Conservation (phyloP, 2,329 filamentous ascomycete species). For the Pseudogymnoascus sp. region DNA sequence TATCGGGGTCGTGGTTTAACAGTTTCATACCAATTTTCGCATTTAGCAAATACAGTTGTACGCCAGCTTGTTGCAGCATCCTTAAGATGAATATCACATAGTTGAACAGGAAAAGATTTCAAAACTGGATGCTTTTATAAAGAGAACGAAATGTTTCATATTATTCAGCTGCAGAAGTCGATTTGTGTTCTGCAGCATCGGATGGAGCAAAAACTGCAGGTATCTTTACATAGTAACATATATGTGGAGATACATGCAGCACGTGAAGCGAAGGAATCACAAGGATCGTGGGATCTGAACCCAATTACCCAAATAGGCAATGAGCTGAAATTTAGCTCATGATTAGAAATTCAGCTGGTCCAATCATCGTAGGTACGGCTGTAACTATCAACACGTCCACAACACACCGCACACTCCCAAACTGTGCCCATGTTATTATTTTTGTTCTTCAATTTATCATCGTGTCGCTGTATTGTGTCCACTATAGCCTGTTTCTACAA, state of each 20-base stretch:
- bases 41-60: not conserved
- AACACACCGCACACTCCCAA: not conserved
- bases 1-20: not conserved
- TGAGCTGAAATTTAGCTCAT: not conserved
- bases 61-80: not conserved
- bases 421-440: not conserved
- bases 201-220: not conserved
- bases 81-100: not conserved
- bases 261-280: not conserved
- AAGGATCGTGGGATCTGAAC: not conserved
- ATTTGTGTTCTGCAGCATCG: not conserved
- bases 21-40: not conserved
- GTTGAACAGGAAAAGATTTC: not conserved
- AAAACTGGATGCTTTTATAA: not conserved
- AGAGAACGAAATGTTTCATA: not conserved
- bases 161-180: not conserved
- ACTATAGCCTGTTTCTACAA: not conserved
- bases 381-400: not conserved
- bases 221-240: not conserved
- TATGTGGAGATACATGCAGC: not conserved
- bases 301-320: not conserved
- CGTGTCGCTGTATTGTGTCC: not conserved
- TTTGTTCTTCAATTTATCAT: not conserved
- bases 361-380: not conserved
- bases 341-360: not conserved